Conservation (phyloP, 257 asterid species). For the Solanum stenotomum region DNA sequence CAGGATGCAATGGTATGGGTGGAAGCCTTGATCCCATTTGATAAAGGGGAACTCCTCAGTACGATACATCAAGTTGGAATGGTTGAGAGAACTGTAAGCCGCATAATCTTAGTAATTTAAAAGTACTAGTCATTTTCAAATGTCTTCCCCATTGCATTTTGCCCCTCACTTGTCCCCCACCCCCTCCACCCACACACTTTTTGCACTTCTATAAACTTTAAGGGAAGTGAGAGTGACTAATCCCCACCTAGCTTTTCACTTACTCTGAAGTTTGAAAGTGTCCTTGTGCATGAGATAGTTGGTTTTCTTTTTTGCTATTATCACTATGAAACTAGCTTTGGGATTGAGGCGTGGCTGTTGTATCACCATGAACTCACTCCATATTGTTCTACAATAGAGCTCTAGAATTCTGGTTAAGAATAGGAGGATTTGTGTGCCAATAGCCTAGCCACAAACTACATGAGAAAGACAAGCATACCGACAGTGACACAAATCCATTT, state of each 20-base stretch:
- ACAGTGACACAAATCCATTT: neutral
- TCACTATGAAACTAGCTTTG: neutral
- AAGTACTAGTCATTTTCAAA: neutral
- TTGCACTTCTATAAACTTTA: neutral
- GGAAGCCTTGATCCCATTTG: conserved; percentile 93
- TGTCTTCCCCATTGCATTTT: neutral
- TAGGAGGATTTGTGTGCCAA: neutral
- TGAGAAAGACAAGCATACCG: neutral
- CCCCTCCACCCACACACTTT: neutral
- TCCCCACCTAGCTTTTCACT: neutral
- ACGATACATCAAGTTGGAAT: conserved; percentile 89
- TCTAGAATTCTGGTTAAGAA: neutral
- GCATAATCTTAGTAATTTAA: neutral
- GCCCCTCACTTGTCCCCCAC: neutral
- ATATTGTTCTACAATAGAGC: neutral
- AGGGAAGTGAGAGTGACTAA: neutral
- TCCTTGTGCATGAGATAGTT: neutral
- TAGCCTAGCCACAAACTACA: neutral
- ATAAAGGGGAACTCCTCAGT: conserved; percentile 86
- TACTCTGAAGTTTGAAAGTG: neutral
- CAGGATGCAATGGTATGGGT: conserved; percentile 97
- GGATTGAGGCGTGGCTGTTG: neutral
- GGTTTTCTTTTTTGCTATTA: neutral
- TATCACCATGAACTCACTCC: neutral
- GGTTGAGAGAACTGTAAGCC: conserved; percentile 75